Evolutionary conservation across 2,329 filamentous ascomycete genomes (phyloP).

Genomic region (Aspergillus sp.): DNA sequence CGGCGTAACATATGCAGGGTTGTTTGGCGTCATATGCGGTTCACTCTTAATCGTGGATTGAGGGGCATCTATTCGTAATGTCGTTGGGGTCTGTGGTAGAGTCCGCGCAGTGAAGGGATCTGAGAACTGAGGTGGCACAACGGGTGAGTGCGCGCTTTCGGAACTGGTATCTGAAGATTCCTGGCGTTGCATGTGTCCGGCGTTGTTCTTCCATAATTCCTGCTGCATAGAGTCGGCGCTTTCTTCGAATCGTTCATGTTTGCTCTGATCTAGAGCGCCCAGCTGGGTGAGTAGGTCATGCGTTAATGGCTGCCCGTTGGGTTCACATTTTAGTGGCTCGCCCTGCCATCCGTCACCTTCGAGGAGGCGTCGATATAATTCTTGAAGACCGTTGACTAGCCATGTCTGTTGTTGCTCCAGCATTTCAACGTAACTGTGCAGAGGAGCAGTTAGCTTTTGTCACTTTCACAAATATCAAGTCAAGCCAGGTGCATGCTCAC

Average conservation of each 20-base stretch:
- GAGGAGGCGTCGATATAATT: conserved; percentile 56
- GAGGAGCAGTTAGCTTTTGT: not conserved
- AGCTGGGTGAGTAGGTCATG: conserved; percentile 64
- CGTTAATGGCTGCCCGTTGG: conserved; percentile 59
- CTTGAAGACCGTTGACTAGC: conserved; percentile 61
- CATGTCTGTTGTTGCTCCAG: conserved; percentile 65
- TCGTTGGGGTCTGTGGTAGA: conserved; percentile 43
- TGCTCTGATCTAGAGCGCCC: conserved; percentile 55
- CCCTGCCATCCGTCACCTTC: conserved; percentile 59
- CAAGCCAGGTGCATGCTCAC: conserved; percentile 41
- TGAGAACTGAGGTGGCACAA: conserved; percentile 30
- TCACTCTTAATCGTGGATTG: conserved; percentile 28
- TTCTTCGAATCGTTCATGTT: conserved; percentile 60
- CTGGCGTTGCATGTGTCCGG: conserved; percentile 52
- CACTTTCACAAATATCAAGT: conserved; percentile 1
- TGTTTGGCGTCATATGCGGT: conserved; percentile 21
- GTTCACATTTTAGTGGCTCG: conserved; percentile 50
- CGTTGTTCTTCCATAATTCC: conserved; percentile 54
- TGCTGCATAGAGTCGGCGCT: conserved; percentile 57
- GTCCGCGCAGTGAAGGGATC: conserved; percentile 30
- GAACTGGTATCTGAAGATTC: conserved; percentile 60
- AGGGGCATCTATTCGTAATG: conserved; percentile 23
- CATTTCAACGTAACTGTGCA: conserved; percentile 62
- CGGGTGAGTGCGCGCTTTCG: conserved; percentile 52
- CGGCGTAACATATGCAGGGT: conserved; percentile 23